Evolutionary conservation across 306 rosid species (phyloP).

Genomic region (Fragaria nilgerrensis): DNA sequence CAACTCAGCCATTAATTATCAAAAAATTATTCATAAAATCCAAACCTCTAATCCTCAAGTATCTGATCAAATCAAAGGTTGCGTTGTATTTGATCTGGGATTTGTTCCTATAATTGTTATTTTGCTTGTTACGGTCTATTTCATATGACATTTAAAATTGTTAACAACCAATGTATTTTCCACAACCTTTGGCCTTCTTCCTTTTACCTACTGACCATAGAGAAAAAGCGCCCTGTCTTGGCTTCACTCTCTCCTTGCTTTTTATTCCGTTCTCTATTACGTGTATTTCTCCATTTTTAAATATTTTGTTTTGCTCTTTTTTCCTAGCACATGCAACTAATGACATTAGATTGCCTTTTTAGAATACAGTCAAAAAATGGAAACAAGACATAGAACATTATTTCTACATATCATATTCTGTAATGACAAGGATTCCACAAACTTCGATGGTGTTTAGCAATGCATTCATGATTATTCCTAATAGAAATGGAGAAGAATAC

Average conservation of each 20-base stretch:
- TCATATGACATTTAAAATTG: background rate
- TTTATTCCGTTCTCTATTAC: too few relatives aligned
- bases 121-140: background rate
- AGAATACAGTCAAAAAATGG: background rate
- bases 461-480: background rate
- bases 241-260: background rate
- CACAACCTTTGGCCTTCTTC: background rate
- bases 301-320: background rate
- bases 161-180: background rate
- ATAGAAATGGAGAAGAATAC: background rate
- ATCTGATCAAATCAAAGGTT: too few relatives aligned
- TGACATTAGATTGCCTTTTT: background rate
- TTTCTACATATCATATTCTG: background rate
- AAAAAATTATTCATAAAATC: too few relatives aligned
- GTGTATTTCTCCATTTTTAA: background rate
- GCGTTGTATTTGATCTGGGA: too few relatives aligned
- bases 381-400: background rate
- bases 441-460: background rate
- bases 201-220: background rate
- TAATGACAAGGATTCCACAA: background rate
- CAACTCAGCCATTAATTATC: background rate
- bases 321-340: background rate
- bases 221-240: background rate
- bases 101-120: too few relatives aligned
- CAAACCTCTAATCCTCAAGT: too few relatives aligned